Evolutionary conservation across 768 basidiomycete species (phyloP), one percentile per base, ranked within the genome.

Genomic region (Termitomyces sp.): DNA sequence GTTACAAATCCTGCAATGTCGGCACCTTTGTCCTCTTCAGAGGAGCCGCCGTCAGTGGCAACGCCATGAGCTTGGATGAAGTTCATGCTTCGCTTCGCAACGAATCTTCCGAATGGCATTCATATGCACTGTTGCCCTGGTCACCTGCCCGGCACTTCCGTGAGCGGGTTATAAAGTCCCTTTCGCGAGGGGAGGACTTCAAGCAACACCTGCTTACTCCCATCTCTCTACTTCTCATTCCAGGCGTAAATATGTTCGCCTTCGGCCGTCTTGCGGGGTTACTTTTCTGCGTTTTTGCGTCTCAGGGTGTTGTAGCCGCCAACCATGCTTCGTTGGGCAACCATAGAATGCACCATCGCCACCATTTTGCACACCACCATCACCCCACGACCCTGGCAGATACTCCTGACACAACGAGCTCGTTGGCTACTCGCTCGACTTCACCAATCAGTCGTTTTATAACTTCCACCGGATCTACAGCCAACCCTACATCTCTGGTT

Each of bases 231-330:
- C 15, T 24, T 24, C n/a, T 35, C 42, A 33, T 33, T 22, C 7
- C 42, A 57, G 55, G 36, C 36, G 20, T 32, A 52, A 33, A 20
- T 33, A 62, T 65, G 57, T 33, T 52, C 15, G 35, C 32, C 32
- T 45, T 46, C 13, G 45, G 22, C 15, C 20, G 12, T 60, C 40
- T 63, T 54, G 46, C 58, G 22, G 16, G 54, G 12, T 51, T 65
- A 32, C 42, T 64, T 28, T 42, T 67, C 22, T 59, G 67, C 33
- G 38, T 62, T 22, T 24, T 71, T 32, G 50, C 33, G 20, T 35
- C 59, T 51, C 64, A 68, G 65, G 64, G 46, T 13, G 63, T 59
- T 36, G 42, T 42, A 38, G 61, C 68, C 60, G 66, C 64, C 40
- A 63, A 65, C 36, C 59, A 59, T 13, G 60, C 51, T 28, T 44